These are phyloP conservation scores for Alternaria sp. DNA, from an alignment of 2,329 filamentous ascomycete genomes.

Conservation along the genomic window DNA sequence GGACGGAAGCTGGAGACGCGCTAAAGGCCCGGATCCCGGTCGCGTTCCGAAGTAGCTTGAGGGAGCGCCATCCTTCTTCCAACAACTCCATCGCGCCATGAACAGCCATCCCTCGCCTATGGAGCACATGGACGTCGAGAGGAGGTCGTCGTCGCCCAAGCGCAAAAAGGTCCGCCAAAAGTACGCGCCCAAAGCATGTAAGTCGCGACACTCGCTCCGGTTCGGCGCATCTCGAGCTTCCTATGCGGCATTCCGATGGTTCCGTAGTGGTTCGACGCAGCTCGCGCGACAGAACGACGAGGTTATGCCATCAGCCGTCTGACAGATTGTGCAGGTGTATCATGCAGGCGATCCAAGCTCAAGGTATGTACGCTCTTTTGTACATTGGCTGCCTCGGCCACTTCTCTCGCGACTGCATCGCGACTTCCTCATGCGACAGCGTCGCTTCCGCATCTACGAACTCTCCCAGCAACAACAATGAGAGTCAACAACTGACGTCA, in stretches of 20 bases:
- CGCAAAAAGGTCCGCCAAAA: slow-evolving; percentile 46
- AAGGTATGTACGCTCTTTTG: slow-evolving; percentile 30
- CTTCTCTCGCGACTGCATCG: not conserved
- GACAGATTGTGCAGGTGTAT: slow-evolving; percentile 33
- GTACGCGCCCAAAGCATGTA: slow-evolving; percentile 46
- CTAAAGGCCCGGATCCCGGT: slow-evolving; percentile 14
- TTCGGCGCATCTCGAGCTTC: slow-evolving; percentile 5
- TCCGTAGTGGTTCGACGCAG: slow-evolving; percentile 21
- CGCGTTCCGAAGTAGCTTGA: slow-evolving; percentile 25
- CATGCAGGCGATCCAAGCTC: slow-evolving; percentile 44
- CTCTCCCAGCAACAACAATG: not conserved
- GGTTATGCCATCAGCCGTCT: slow-evolving; percentile 10
- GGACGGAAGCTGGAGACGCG: not conserved
- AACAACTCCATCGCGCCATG: slow-evolving; percentile 29
- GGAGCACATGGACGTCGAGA: slow-evolving; percentile 26
- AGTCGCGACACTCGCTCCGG: slow-evolving; percentile 15
- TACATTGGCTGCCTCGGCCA: not conserved
- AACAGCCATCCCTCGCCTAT: slow-evolving; percentile 26
- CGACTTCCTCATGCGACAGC: not conserved
- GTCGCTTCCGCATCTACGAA: not conserved
- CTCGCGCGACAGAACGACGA: not conserved
- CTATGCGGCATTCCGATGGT: slow-evolving; percentile 32
- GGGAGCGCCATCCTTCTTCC: slow-evolving; percentile 17
- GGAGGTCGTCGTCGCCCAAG: slow-evolving; percentile 37
- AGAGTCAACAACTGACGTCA: not conserved